Evolutionary conservation across 2,329 filamentous ascomycete species (phyloP).

Genomic region (Botryotinia calthae): DNA sequence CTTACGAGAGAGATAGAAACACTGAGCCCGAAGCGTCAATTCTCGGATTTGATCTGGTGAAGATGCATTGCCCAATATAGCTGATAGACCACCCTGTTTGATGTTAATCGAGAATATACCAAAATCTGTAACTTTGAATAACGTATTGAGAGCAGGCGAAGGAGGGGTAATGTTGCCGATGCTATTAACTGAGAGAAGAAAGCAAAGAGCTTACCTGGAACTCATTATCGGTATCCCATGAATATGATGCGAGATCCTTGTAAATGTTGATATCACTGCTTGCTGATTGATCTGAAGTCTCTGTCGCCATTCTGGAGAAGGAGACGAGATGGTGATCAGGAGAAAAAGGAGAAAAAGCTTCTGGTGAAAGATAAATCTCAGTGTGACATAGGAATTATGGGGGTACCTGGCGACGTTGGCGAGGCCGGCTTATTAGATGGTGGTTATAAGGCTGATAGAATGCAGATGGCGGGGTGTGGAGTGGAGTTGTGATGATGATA

Average conservation of each 20-base stretch:
- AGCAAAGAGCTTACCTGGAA: conserved; percentile 54
- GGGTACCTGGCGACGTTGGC: not conserved
- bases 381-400: not conserved
- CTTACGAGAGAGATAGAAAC: conserved; percentile 61
- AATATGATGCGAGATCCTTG: conserved; percentile 61
- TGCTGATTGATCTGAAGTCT: not conserved
- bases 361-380: too few species aligned
- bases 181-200: conserved; percentile 19
- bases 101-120: not conserved
- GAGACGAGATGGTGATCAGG: not conserved
- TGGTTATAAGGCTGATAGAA: not conserved
- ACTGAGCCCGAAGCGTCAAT: conserved; percentile 63
- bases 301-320: conserved; percentile 5
- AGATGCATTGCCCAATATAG: conserved; percentile 60
- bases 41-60: conserved; percentile 53
- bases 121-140: not conserved
- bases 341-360: not conserved
- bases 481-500: not conserved
- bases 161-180: conserved; percentile 22
- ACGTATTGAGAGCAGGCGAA: not conserved
- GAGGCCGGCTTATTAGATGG: not conserved
- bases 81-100: conserved; percentile 55
- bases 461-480: not conserved
- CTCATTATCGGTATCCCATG: conserved; percentile 64
- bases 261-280: conserved; percentile 45